Conservation (phyloP, 768 basidiomycete genomes). For the Trametes elegans region DNA sequence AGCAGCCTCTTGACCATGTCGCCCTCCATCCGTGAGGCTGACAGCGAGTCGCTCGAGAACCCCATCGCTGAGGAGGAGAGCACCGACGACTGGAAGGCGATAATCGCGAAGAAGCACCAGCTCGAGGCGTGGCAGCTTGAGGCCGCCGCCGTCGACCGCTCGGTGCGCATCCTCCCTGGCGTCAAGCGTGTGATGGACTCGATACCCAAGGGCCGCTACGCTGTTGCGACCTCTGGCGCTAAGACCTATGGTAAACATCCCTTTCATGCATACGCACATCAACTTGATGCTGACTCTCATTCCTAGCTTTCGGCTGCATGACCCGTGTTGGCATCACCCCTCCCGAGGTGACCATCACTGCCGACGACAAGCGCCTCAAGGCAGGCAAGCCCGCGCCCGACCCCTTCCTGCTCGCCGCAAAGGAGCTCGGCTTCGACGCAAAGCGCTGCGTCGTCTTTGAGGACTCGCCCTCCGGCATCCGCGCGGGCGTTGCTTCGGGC, state of each 20-base stretch:
- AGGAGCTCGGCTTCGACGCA: slow-evolving; percentile 54
- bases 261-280: background rate
- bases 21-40: slow-evolving; percentile 33
- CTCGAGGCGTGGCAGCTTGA: slow-evolving; percentile 55
- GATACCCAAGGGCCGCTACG: slow-evolving; percentile 63
- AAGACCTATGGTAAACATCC: slow-evolving; percentile 57
- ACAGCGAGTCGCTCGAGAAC: slow-evolving; percentile 34
- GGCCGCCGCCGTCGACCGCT: slow-evolving; percentile 54
- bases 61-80: slow-evolving; percentile 26
- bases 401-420: slow-evolving; percentile 61
- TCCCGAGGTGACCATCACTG: slow-evolving; percentile 69
- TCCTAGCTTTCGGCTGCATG: slow-evolving; percentile 62
- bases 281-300: slow-evolving; percentile 10
- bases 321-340: slow-evolving; percentile 66
- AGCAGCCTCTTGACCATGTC: slow-evolving; percentile 39
- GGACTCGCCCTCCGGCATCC: slow-evolving; percentile 67
- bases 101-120: slow-evolving; percentile 31
- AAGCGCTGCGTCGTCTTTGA: slow-evolving; percentile 75
- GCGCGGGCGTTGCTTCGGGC: slow-evolving; percentile 69
- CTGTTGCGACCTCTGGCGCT: slow-evolving; percentile 73
- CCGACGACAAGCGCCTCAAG: slow-evolving; percentile 71
- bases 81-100: slow-evolving; percentile 16
- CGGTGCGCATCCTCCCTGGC: slow-evolving; percentile 71
- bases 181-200: slow-evolving; percentile 63
- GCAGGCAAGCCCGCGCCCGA: slow-evolving; percentile 63